These are phyloP conservation scores for Pythium utonaiense DNA, from an alignment of 352 stramenopile genomes.

Conservation along the genomic window DNA sequence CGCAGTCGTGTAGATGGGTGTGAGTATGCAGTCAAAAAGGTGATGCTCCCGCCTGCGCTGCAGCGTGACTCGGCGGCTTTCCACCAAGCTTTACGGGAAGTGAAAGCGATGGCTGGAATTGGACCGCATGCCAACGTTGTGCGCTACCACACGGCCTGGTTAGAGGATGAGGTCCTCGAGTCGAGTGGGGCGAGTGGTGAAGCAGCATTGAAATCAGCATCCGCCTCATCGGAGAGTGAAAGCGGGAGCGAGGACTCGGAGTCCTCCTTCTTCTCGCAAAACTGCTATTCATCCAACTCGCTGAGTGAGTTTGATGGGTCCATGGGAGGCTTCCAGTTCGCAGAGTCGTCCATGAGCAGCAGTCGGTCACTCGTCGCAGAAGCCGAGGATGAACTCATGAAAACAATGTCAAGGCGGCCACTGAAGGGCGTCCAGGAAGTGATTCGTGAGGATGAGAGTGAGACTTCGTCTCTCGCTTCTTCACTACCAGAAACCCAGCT, in stretches of 20 bases:
- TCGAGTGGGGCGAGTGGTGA: constrained; percentile 7
- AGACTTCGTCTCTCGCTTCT: not conserved
- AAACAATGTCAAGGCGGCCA: constrained; percentile 6
- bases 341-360: constrained; percentile 25
- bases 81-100: constrained; percentile 68
- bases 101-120: constrained; percentile 73
- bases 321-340: constrained; percentile 59
- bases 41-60: constrained; percentile 42
- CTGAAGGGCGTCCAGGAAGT: constrained; percentile 13
- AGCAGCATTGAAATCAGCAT: constrained; percentile 19
- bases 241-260: constrained; percentile 16
- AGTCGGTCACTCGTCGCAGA: constrained; percentile 35
- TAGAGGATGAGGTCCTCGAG: constrained; percentile 44
- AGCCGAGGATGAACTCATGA: constrained; percentile 19
- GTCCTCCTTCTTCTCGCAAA: constrained; percentile 54
- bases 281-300: constrained; percentile 43
- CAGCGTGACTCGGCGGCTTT: constrained; percentile 38
- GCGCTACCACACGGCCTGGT: constrained; percentile 78
- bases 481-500: constrained; percentile 29
- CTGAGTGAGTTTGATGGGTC: constrained; percentile 52
- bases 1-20: constrained; percentile 68
- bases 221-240: constrained; percentile 4
- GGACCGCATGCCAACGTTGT: constrained; percentile 69
- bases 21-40: constrained; percentile 79
- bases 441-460: constrained; percentile 23